Evolutionary conservation across 2,329 filamentous ascomycete species (phyloP).

Genomic region (Gaeumannomyces tritici): DNA sequence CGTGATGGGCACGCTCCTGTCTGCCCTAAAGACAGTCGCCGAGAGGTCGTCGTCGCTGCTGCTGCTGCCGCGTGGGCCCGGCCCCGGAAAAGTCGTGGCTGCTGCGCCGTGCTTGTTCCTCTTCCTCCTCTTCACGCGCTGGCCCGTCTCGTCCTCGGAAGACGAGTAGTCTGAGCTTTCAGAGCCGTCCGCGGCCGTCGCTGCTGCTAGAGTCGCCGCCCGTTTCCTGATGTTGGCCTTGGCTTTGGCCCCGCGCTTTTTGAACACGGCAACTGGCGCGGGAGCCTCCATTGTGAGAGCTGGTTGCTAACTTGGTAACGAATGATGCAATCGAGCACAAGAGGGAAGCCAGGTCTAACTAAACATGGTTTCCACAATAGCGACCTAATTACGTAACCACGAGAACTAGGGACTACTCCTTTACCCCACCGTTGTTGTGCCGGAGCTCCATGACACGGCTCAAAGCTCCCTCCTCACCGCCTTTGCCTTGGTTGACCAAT

Average conservation of each 20-base stretch:
- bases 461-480: no score
- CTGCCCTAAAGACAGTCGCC: constrained; percentile 47
- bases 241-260: constrained; percentile 70
- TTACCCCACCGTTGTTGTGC: no score
- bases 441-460: no score
- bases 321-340: no score
- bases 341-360: no score
- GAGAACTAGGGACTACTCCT: no score
- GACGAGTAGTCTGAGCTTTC: constrained; percentile 55
- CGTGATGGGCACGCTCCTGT: constrained; percentile 53
- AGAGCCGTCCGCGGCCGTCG: constrained; percentile 44
- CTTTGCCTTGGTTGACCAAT: no score
- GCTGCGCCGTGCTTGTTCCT: constrained; percentile 45
- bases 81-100: constrained; percentile 52
- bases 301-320: no score
- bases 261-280: constrained; percentile 62
- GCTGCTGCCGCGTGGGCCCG: constrained; percentile 20
- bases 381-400: no score
- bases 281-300: constrained; percentile 17
- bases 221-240: constrained; percentile 75
- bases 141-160: constrained; percentile 68
- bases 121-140: constrained; percentile 68
- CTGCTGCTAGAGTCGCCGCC: constrained; percentile 66
- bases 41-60: constrained; percentile 25
- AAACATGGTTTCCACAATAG: no score